Conservation (phyloP, 257 asterid genomes). For the Rhazya stricta region DNA sequence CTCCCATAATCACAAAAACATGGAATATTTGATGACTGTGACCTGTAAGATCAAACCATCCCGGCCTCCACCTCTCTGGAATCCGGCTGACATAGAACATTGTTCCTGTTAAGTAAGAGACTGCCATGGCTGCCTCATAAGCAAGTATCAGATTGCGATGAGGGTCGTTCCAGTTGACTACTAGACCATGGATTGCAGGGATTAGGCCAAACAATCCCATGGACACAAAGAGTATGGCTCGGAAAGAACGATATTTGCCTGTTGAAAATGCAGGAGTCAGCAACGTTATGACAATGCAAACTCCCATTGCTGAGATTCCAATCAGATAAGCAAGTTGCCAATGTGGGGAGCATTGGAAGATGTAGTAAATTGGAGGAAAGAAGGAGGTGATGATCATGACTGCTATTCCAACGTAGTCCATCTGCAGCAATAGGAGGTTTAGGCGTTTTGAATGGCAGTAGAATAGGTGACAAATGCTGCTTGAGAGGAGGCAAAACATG, state of each 20-base stretch:
- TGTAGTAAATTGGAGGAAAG: slow-evolving; percentile 93
- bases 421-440: slow-evolving; percentile 52
- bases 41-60: slow-evolving; percentile 85
- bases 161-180: slow-evolving; percentile 70
- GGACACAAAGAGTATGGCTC: slow-evolving; percentile 64
- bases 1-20: slow-evolving; percentile 81
- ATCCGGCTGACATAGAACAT: slow-evolving; percentile 56
- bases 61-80: slow-evolving; percentile 91
- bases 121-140: slow-evolving; percentile 71
- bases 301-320: slow-evolving; percentile 66
- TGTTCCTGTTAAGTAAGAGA: slow-evolving; percentile 66
- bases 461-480: slow-evolving; percentile 84
- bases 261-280: slow-evolving; percentile 66
- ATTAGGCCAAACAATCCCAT: slow-evolving; percentile 84
- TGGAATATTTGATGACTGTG: slow-evolving; percentile 97
- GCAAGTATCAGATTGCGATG: slow-evolving; percentile 48
- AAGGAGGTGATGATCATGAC: slow-evolving; percentile 96
- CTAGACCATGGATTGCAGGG: slow-evolving; percentile 66
- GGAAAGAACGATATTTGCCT: slow-evolving; percentile 53
- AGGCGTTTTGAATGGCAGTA: slow-evolving; percentile 68
- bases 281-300: slow-evolving; percentile 52
- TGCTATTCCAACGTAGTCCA: slow-evolving; percentile 83
- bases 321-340: slow-evolving; percentile 75
- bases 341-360: slow-evolving; percentile 73
- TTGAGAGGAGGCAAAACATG: slow-evolving; percentile 88